phyloP scores from a whole-genome alignment of 768 basidiomycete genomes.

The Lentinula edodes region DNA sequence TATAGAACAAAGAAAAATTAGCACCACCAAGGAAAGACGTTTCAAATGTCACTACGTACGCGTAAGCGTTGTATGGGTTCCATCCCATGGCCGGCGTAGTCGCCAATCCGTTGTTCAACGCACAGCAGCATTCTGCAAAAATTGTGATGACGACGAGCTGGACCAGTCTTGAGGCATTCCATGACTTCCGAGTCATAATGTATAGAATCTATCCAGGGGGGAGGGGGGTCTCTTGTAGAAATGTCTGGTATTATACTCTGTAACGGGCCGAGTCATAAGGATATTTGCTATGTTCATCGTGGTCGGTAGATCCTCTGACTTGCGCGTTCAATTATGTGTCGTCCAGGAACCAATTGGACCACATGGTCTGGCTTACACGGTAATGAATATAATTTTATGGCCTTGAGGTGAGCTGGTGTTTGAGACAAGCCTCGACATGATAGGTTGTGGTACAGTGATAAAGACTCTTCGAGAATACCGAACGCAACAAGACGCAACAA shows the following conservation, averaged over 20 bases:
- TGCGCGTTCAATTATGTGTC: neutral
- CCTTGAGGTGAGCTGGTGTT: too few relatives aligned
- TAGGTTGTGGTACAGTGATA: too few relatives aligned
- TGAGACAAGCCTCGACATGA: too few relatives aligned
- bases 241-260: too few relatives aligned
- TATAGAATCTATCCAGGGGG: neutral
- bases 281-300: neutral
- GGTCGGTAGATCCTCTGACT: neutral
- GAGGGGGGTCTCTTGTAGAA: neutral
- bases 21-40: neutral
- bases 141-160: neutral
- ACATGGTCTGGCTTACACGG: too few relatives aligned
- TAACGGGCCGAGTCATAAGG: neutral
- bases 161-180: neutral
- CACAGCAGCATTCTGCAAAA: neutral
- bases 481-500: too few relatives aligned
- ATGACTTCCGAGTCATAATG: neutral
- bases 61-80: slow-evolving; percentile 44
- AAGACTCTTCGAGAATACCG: too few relatives aligned
- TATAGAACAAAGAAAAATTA: neutral
- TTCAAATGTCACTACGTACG: slow-evolving; percentile 19
- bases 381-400: too few relatives aligned
- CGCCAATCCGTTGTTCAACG: slow-evolving; percentile 31
- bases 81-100: slow-evolving; percentile 42
- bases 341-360: neutral